These are phyloP conservation scores for Articulospora tetracladia DNA, from an alignment of 495 filamentous ascomycete genomes.

Conservation along the genomic window DNA sequence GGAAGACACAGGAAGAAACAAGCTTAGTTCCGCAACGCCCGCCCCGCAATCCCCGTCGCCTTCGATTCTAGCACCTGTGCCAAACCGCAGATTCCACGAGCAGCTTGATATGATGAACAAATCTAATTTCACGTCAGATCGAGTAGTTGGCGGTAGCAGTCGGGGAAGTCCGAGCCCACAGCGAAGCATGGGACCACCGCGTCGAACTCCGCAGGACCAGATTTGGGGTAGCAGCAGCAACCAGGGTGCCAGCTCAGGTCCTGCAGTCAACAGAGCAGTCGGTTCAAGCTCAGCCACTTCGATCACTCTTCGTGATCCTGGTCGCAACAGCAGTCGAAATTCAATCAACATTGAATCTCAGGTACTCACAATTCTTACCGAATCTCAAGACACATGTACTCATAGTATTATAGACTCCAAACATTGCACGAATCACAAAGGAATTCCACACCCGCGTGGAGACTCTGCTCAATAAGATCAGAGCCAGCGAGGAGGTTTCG, in stretches of 20 bases:
- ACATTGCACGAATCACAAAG: not conserved
- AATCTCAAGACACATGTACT: not conserved
- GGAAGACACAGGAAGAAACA: constrained; percentile 6
- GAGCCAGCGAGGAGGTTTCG: not conserved
- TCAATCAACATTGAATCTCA: not conserved
- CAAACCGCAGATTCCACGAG: not conserved
- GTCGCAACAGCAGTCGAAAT: not conserved
- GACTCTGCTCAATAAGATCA: not conserved
- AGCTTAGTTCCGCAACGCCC: constrained; percentile 17
- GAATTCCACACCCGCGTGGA: not conserved
- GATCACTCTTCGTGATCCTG: not conserved
- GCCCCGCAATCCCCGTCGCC: constrained; percentile 8
- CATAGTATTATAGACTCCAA: not conserved
- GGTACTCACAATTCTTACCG: not conserved
- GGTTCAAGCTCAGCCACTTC: not conserved
- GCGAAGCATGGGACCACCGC: not conserved
- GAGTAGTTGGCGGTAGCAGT: not conserved
- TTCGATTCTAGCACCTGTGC: not conserved
- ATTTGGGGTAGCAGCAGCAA: not conserved
- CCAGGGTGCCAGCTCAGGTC: not conserved
- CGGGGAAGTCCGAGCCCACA: not conserved
- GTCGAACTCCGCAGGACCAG: not conserved
- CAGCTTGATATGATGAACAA: constrained; percentile 9
- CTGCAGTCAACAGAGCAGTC: not conserved
- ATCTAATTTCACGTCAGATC: not conserved